A percentile compares a stretch with the other conserved stretches of the same genome.
phyloP scores from a whole-genome alignment of 768 basidiomycete genomes.

The Lactifluus piperatus region DNA sequence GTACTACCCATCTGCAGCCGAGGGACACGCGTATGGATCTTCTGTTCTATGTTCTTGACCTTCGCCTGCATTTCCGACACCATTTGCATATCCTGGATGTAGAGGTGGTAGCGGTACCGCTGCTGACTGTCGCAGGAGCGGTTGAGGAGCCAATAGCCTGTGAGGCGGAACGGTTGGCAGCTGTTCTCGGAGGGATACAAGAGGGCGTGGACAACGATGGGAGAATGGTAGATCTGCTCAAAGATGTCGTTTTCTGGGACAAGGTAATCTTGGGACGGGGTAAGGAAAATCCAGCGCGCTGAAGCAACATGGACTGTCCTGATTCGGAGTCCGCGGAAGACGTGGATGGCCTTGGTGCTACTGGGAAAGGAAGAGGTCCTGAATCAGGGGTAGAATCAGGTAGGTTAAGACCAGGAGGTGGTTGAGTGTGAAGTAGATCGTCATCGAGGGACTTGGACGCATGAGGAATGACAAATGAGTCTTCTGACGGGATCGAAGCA shows the following conservation, averaged over 20 bases:
- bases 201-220: slow-evolving; percentile 41
- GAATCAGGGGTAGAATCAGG: slow-evolving; percentile 42
- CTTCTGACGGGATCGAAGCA: slow-evolving; percentile 25
- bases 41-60: slow-evolving; percentile 75
- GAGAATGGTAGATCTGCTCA: slow-evolving; percentile 48
- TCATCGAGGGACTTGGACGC: slow-evolving; percentile 38
- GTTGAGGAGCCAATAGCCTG: slow-evolving; percentile 28
- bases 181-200: slow-evolving; percentile 35
- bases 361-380: slow-evolving; percentile 4
- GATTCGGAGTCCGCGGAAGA: slow-evolving; percentile 23
- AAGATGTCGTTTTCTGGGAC: slow-evolving; percentile 34
- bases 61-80: slow-evolving; percentile 86
- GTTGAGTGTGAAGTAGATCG: slow-evolving; percentile 47
- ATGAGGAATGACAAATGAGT: slow-evolving; percentile 25
- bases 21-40: slow-evolving; percentile 81
- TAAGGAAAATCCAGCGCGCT: slow-evolving; percentile 41
- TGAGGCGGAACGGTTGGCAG: slow-evolving; percentile 27
- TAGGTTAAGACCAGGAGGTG: slow-evolving; percentile 52
- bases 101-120: slow-evolving; percentile 32
- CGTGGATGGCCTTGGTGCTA: slow-evolving; percentile 13
- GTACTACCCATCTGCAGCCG: slow-evolving; percentile 76
- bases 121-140: slow-evolving; percentile 24
- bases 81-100: slow-evolving; percentile 83
- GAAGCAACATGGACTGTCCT: slow-evolving; percentile 41
- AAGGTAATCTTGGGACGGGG: slow-evolving; percentile 33